These are phyloP conservation scores for Solanum hybrid DNA, from an alignment of 305 asterid genomes.

Conservation along the genomic window DNA sequence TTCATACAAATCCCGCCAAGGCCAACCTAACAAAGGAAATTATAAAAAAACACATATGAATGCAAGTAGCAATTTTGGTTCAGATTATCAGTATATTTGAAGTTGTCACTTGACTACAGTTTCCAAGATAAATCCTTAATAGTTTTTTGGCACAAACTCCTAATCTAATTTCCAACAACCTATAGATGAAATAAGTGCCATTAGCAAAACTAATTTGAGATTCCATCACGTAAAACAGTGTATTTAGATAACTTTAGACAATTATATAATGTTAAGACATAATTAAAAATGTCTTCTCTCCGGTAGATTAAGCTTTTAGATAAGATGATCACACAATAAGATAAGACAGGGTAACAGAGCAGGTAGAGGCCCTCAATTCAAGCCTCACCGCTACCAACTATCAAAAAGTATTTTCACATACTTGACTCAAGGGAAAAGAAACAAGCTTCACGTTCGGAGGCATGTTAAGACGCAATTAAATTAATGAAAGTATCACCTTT, in stretches of 20 bases:
- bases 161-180: not conserved
- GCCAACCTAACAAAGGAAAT: not conserved
- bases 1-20: not conserved
- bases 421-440: not conserved
- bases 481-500: not conserved
- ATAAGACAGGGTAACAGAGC: not conserved
- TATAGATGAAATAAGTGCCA: not conserved
- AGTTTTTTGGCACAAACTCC: not conserved
- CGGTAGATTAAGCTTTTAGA: not conserved
- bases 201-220: not conserved
- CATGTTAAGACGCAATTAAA: not conserved
- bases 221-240: not conserved
- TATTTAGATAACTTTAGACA: not conserved
- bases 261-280: not conserved
- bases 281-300: not conserved
- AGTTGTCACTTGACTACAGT: not conserved
- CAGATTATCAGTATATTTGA: not conserved
- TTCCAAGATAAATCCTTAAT: not conserved
- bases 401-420: not conserved
- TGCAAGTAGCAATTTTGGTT: not conserved
- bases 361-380: not conserved
- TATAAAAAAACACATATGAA: not conserved
- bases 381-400: not conserved
- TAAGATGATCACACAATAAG: not conserved
- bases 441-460: not conserved